Base-by-base conservation (phyloP, 768 basidiomycete genomes). In the Crassisporium funariophilum region DNA sequence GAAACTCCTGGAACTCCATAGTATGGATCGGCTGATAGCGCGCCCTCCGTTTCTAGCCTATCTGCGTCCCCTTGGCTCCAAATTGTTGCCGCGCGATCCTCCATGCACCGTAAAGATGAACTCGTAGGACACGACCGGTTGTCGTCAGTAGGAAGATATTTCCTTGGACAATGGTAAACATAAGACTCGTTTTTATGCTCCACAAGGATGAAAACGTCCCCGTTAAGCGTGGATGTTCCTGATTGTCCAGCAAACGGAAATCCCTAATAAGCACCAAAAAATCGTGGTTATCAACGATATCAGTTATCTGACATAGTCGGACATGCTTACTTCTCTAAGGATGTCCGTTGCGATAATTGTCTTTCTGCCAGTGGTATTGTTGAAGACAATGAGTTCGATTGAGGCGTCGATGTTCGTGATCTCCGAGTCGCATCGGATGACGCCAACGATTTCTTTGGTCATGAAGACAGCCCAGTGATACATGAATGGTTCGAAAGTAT, bases 391-490 rank as follows among this genome's bases (percentile, higher is more conserved):
- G 17, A 64, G 43, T 16, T 51, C 48, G 11, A 60, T 43, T 16
- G 35, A 46, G 19, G 16, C 15, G 20, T 35, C 31, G 8, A 39
- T 43, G 4, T 13, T 11, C 24, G 27, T 31, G 10, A n/a, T 12
- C 5, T 25, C 4, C 5, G 35, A 31, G 6, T 35, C 22, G 31
- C 42, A 54, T 19, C 53, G 55, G 21, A 67, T 49, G n/a, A 57
- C 56, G 15, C 66, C 66, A 20, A 61, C 56, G 29, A 62, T 50
- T 8, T 61, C 62, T 5, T 48, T 43, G 20, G 59, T 59, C 57
- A 64, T 51, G 42, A 67, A 65, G 1, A 59, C 49, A 7, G 60
- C 64, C 61, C 60, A 64, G 33, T 60, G 52, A 9, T 31, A 36
- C 15, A 48, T 35, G 6, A 35, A 13, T 7, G 33, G n/a, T 17